Conservation (phyloP, 129 eudicot genomes). For the Flaveria brownii region DNA sequence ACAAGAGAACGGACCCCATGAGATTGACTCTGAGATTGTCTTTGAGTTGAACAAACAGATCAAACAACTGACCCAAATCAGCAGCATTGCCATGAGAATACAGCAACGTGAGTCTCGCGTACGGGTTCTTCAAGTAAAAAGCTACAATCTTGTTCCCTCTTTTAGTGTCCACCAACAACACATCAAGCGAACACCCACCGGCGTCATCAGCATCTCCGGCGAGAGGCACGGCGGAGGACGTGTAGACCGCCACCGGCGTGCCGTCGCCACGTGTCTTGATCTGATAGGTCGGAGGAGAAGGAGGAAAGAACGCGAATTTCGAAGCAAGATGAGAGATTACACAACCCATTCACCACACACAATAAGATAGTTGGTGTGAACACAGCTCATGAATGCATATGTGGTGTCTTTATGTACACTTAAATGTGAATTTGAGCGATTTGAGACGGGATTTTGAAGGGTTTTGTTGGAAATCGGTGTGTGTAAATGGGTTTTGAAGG, state of each 20-base stretch:
- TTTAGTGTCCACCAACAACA: slow-evolving; percentile 60
- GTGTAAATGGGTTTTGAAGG: slow-evolving; percentile 18
- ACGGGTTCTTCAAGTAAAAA: slow-evolving; percentile 78
- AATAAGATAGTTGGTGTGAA: slow-evolving; percentile 7
- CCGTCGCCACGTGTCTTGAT: slow-evolving; percentile 39
- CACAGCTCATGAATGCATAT: slow-evolving; percentile 41
- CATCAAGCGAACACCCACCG: slow-evolving; percentile 62
- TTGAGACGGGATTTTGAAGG: slow-evolving; percentile 29
- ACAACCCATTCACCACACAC: slow-evolving; percentile 44
- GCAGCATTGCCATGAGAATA: slow-evolving; percentile 99
- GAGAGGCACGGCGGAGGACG: slow-evolving; percentile 28
- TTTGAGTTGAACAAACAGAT: slow-evolving; percentile 91
- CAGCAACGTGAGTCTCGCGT: slow-evolving; percentile 81
- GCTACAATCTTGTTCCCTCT: slow-evolving; percentile 96
- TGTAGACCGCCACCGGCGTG: slow-evolving; percentile 35
- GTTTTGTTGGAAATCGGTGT: neutral
- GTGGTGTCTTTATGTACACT: slow-evolving; percentile 5
- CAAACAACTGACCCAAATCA: slow-evolving; percentile 98
- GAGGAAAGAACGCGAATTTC: slow-evolving; percentile 47
- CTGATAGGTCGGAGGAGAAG: slow-evolving; percentile 46
- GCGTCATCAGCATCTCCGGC: slow-evolving; percentile 36
- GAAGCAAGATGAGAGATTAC: slow-evolving; percentile 40
- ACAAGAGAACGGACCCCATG: slow-evolving; percentile 61
- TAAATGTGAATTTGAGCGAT: neutral
- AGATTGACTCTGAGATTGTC: slow-evolving; percentile 96